Percentiles rank a stretch among this genome's conserved stretches.
Evolutionary conservation across 163 green algal genomes (phyloP).

Genomic region (Coccomyxa subellipsoidea): DNA sequence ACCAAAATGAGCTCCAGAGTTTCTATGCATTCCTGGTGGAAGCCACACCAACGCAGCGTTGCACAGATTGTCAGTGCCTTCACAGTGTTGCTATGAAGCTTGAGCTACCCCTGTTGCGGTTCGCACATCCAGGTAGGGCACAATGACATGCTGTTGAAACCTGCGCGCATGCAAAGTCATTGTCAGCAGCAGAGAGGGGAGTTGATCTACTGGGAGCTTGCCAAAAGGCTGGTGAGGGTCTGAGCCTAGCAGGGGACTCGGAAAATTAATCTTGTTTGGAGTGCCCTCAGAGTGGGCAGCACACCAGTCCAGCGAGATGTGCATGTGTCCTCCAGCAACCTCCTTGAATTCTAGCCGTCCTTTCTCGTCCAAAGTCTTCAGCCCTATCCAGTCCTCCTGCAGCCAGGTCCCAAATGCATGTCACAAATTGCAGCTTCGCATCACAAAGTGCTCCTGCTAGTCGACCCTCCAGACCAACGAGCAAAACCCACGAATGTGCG

Average conservation of each 20-base stretch:
- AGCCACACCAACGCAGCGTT: too few relatives aligned
- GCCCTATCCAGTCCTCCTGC: slow-evolving; percentile 76
- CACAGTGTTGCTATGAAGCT: too few relatives aligned
- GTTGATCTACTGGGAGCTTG: not conserved
- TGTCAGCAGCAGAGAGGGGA: not conserved
- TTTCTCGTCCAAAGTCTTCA: slow-evolving; percentile 60
- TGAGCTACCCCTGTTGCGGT: too few relatives aligned
- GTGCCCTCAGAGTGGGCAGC: not conserved
- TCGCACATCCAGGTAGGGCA: slow-evolving; percentile 18
- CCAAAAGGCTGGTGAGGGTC: not conserved
- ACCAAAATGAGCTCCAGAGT: too few relatives aligned
- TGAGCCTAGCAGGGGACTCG: not conserved
- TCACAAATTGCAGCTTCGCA: not conserved
- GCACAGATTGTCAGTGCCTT: too few relatives aligned
- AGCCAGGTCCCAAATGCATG: not conserved
- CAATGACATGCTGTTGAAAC: slow-evolving; percentile 13
- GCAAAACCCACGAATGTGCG: too few relatives aligned
- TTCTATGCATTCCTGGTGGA: too few relatives aligned
- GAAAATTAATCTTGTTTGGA: not conserved
- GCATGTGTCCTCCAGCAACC: slow-evolving; percentile 54
- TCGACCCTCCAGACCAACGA: not conserved
- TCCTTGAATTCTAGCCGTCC: slow-evolving; percentile 39
- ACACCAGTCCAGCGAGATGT: slow-evolving; percentile 76
- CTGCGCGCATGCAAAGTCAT: not conserved
- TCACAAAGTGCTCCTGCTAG: not conserved